These are phyloP conservation scores for Bjerkandera adusta DNA, from an alignment of 1,284 basidiomycete genomes.

Conservation along the genomic window DNA sequence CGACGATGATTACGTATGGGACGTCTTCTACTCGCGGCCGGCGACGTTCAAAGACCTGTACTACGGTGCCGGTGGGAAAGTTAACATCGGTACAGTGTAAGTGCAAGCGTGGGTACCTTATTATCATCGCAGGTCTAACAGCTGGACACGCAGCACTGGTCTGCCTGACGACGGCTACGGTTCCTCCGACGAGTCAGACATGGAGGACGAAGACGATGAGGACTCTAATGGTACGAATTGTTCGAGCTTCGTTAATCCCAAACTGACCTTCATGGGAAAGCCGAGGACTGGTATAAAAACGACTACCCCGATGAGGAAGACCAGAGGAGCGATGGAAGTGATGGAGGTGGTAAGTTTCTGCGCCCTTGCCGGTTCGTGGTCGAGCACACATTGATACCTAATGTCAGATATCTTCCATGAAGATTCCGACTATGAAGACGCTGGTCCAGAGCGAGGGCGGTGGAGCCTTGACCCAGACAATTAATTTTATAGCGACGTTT, in stretches of 20 bases:
- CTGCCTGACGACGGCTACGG: conserved; percentile 53
- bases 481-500: no score
- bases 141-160: conserved; percentile 46
- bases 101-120: conserved; percentile 21
- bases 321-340: conserved; percentile 33
- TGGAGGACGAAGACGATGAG: conserved; percentile 75
- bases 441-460: conserved; percentile 4
- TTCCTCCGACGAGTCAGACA: conserved; percentile 58
- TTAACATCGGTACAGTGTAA: conserved; percentile 67
- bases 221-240: conserved; percentile 72
- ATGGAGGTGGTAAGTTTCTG: conserved; percentile 37
- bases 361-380: neutral
- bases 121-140: neutral
- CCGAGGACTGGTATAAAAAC: conserved; percentile 78
- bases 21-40: conserved; percentile 72
- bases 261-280: conserved; percentile 34
- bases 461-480: neutral
- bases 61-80: conserved; percentile 32
- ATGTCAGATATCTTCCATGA: conserved; percentile 43
- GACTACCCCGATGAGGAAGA: conserved; percentile 74
- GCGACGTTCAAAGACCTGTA: conserved; percentile 57
- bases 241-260: neutral
- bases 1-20: conserved; percentile 71
- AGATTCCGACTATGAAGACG: conserved; percentile 33
- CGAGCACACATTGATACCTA: neutral